Conservation (phyloP, 768 basidiomycete genomes). For the Arthromyces matolae region DNA sequence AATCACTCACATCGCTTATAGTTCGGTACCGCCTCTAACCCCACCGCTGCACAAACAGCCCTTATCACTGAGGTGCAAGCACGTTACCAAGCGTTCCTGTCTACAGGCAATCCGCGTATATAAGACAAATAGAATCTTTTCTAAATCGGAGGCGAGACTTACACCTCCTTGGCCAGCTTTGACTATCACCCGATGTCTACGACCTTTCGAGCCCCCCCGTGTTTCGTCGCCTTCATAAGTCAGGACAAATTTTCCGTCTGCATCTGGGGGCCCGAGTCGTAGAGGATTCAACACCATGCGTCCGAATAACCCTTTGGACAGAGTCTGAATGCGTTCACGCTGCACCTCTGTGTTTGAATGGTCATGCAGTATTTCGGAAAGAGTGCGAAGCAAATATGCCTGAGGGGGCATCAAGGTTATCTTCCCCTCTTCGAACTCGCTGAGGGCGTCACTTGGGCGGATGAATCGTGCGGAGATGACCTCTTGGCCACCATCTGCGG, state of each 20-base stretch:
- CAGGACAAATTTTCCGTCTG: constrained; percentile 44
- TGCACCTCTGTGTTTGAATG: constrained; percentile 40
- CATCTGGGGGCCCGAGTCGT: constrained; percentile 32
- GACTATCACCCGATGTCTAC: constrained; percentile 55
- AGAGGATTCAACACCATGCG: constrained; percentile 56
- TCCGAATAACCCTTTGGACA: constrained; percentile 59
- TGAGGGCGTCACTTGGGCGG: constrained; percentile 49
- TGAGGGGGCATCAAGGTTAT: constrained; percentile 73
- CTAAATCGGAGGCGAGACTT: constrained; percentile 30
- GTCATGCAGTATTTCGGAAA: constrained; percentile 49
- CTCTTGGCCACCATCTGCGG: constrained; percentile 60
- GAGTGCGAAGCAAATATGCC: constrained; percentile 63
- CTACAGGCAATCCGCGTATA: constrained; percentile 60
- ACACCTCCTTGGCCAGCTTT: constrained; percentile 49
- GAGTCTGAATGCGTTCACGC: constrained; percentile 37
- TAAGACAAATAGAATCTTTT: too few species aligned
- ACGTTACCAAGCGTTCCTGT: constrained; percentile 65
- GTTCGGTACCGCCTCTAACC: constrained; percentile 56
- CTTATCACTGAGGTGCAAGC: constrained; percentile 65
- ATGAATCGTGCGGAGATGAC: constrained; percentile 67
- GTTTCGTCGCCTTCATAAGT: constrained; percentile 72
- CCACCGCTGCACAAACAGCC: constrained; percentile 51
- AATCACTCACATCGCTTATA: constrained; percentile 14
- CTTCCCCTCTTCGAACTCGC: constrained; percentile 44
- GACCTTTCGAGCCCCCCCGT: constrained; percentile 55